Base-by-base conservation (phyloP, 169 alveolate species). In the Eimeria praecox region DNA sequence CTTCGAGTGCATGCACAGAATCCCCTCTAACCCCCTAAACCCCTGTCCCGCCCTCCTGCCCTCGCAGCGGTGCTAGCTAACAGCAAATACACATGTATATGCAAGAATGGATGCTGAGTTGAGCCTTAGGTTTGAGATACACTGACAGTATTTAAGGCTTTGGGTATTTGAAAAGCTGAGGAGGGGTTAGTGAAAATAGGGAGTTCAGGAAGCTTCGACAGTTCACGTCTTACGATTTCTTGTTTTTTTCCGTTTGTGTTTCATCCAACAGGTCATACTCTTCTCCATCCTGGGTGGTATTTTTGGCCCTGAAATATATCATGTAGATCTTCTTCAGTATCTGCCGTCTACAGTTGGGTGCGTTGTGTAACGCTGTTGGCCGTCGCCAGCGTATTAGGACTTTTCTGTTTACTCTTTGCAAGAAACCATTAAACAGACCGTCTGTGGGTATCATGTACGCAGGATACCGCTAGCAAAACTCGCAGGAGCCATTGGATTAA, bases 381-480 rank as follows among this genome's bases (percentile, higher is more conserved):
- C 12, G 22, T 75, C 59, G 87, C 87, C 0, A 75, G 59, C 10
- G 22, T 14, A 2, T 14, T 9, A 75, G 35, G 35, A n/a, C n/a
- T n/a, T n/a, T n/a, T n/a, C n/a, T n/a, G n/a, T n/a, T n/a, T 27
- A 22, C 78, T 33, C 78, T 22, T 69, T 33, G 78, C 46, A 69
- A 33, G 78, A 2, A 16, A 18, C 27, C 8, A 10, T 27, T 33
- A 2, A 3, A 20, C 46, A 69, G 46, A 30, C 46, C 27, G 12
- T 66, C 78, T 66, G 46, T 2, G 46, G 42, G 27, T 14, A 4
- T 22, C 30, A 69, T 69, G 54, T 2, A 5, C 10, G 77, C 92
- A 86, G 92, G 80, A 44, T 46, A 49, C 92, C 80, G 42, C 92
- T 86, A 20, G 80, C 92, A 59, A 54, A 86, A 71, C 92, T 86